Evolutionary conservation across 352 stramenopile genomes (phyloP).

Genomic region (Pythium coloratum): DNA sequence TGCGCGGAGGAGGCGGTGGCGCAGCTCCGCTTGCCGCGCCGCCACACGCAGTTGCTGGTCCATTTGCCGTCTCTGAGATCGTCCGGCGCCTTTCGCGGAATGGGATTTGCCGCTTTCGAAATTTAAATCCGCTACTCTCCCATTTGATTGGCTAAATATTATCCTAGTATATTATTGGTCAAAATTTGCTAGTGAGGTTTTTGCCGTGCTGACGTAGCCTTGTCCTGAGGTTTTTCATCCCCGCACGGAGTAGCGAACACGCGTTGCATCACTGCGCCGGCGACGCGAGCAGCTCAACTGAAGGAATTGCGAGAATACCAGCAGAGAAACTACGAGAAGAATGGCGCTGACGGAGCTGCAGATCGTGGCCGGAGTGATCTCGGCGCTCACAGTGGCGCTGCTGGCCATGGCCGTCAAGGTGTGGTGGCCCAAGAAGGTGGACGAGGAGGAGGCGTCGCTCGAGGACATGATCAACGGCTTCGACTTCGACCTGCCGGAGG

Average conservation of each 20-base stretch:
- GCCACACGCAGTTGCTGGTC: slow-evolving; percentile 6
- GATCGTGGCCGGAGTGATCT: slow-evolving; percentile 66
- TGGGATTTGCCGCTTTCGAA: slow-evolving; percentile 6
- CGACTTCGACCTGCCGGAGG: slow-evolving; percentile 81
- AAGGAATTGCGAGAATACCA: background rate
- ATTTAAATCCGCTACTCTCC: slow-evolving; percentile 8
- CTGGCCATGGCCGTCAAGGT: slow-evolving; percentile 65
- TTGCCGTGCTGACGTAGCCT: background rate
- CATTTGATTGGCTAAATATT: background rate
- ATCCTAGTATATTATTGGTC: slow-evolving; percentile 9
- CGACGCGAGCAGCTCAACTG: slow-evolving; percentile 13
- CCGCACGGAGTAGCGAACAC: slow-evolving; percentile 26
- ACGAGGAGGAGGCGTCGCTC: slow-evolving; percentile 74
- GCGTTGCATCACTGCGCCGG: slow-evolving; percentile 18
- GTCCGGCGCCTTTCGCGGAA: slow-evolving; percentile 7
- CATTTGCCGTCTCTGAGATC: background rate
- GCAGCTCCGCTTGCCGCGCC: slow-evolving; percentile 8
- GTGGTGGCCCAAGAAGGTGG: slow-evolving; percentile 67
- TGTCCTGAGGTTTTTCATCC: slow-evolving; percentile 29
- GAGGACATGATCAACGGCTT: slow-evolving; percentile 90
- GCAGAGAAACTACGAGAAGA: background rate
- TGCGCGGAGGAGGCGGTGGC: slow-evolving; percentile 47
- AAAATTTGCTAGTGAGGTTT: slow-evolving; percentile 9
- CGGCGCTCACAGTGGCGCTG: slow-evolving; percentile 55
- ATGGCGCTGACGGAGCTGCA: slow-evolving; percentile 72